These are phyloP conservation scores for Spathaspora sp. DNA, from an alignment of 805 yeast species.

Conservation along the genomic window DNA sequence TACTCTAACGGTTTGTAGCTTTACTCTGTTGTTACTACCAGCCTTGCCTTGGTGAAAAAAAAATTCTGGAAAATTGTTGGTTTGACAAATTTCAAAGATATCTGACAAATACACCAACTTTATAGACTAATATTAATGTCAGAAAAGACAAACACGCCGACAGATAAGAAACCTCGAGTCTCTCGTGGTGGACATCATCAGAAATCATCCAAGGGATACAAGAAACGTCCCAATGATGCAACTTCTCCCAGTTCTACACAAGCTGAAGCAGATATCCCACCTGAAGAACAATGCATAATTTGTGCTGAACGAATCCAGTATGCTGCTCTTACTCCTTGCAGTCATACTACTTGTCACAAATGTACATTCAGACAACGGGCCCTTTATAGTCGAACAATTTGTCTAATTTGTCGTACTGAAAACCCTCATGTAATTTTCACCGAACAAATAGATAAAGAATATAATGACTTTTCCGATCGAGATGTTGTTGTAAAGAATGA, in stretches of 20 bases:
- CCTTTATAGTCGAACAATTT: constrained; percentile 64
- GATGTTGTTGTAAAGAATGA: constrained; percentile 35
- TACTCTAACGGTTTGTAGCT: neutral
- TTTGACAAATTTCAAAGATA: neutral
- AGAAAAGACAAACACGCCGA: neutral
- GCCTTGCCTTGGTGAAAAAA: neutral
- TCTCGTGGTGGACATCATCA: neutral
- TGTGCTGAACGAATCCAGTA: constrained; percentile 73
- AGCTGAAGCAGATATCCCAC: constrained; percentile 25
- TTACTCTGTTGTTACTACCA: neutral
- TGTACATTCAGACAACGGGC: constrained; percentile 85
- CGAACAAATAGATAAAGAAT: constrained; percentile 37
- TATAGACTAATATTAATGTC: neutral
- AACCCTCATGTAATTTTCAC: constrained; percentile 57
- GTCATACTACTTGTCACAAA: constrained; percentile 76
- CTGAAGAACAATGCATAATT: constrained; percentile 61
- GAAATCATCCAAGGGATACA: neutral
- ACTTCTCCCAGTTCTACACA: neutral
- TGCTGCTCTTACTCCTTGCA: constrained; percentile 76
- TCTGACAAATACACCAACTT: too few species aligned
- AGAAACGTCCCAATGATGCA: constrained; percentile 2
- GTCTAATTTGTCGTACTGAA: constrained; percentile 83
- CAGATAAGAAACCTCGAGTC: neutral
- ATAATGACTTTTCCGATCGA: constrained; percentile 28
- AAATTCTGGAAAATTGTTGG: neutral